phyloP scores from a whole-genome alignment of 2,329 filamentous ascomycete species.

The Cyphellophora attinorum region DNA sequence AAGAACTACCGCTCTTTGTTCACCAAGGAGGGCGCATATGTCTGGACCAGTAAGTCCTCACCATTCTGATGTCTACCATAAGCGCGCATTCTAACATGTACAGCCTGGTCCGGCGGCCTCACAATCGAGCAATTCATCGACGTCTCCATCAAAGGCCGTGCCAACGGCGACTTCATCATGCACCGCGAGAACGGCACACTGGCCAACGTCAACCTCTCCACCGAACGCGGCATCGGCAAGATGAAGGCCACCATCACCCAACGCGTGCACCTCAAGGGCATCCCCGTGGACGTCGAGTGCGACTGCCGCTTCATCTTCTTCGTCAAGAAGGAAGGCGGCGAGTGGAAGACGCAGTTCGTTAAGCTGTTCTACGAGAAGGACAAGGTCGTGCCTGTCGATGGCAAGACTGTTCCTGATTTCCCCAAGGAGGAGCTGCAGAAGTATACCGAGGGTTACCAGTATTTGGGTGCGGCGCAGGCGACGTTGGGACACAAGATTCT shows the following conservation, averaged over 20 bases:
- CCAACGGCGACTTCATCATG: slow-evolving; percentile 46
- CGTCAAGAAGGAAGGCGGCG: slow-evolving; percentile 25
- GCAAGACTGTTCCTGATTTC: slow-evolving; percentile 30
- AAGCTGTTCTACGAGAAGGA: slow-evolving; percentile 46
- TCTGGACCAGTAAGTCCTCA: slow-evolving; percentile 39
- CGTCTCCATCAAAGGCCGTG: slow-evolving; percentile 41
- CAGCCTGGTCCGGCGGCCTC: slow-evolving; percentile 39
- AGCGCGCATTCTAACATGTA: slow-evolving; percentile 6
- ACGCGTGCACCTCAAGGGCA: slow-evolving; percentile 30
- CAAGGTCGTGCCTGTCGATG: slow-evolving; percentile 38
- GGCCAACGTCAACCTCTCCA: slow-evolving; percentile 32
- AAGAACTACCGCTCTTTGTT: slow-evolving; percentile 43
- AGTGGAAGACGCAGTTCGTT: slow-evolving; percentile 38
- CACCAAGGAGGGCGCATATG: slow-evolving; percentile 32
- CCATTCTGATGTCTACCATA: background rate
- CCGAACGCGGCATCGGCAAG: slow-evolving; percentile 39
- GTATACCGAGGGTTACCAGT: slow-evolving; percentile 38
- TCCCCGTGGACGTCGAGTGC: slow-evolving; percentile 41
- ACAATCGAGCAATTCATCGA: slow-evolving; percentile 38
- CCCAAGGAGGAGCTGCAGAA: slow-evolving; percentile 26
- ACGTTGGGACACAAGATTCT: slow-evolving; percentile 35
- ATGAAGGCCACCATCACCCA: slow-evolving; percentile 48
- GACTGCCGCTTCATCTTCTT: slow-evolving; percentile 42
- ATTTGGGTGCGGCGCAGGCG: slow-evolving; percentile 38
- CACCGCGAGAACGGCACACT: slow-evolving; percentile 44